A percentile compares a stretch with the other conserved stretches of the same genome.
phyloP scores from a whole-genome alignment of 2,329 filamentous ascomycete species.

The Sclerotinia subarctica region DNA sequence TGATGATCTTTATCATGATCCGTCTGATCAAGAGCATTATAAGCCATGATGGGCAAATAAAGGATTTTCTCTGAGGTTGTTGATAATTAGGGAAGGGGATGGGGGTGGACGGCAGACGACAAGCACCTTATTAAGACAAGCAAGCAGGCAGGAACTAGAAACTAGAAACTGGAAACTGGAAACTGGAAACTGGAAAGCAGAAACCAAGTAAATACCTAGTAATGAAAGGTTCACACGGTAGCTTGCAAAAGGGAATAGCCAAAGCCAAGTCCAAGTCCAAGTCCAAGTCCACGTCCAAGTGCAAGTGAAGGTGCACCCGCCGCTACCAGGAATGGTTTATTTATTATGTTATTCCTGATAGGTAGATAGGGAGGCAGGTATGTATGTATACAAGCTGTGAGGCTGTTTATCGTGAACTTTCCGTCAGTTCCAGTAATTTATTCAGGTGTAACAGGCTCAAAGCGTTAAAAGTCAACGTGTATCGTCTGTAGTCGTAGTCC shows the following conservation, averaged over 20 bases:
- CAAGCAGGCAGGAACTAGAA: not conserved
- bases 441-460: not conserved
- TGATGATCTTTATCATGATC: constrained; percentile 17
- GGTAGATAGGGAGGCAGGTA: not conserved
- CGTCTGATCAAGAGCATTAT: constrained; percentile 22
- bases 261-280: not conserved
- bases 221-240: not conserved
- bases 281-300: not conserved
- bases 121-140: not conserved
- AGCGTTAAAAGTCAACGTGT: not conserved
- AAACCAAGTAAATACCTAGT: not conserved
- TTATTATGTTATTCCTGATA: not conserved
- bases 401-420: constrained; percentile 7
- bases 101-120: not conserved
- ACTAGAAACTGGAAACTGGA: not conserved
- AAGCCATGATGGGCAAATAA: constrained; percentile 24
- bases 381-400: constrained; percentile 2
- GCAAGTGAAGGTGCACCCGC: too few species aligned
- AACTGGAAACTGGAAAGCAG: too few species aligned
- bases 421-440: not conserved
- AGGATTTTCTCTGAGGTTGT: constrained; percentile 9
- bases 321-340: constrained; percentile 3
- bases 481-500: not conserved
- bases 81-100: not conserved
- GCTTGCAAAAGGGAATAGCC: not conserved